Conservation (phyloP, 2,329 filamentous ascomycete genomes). For the Gyromitra esculenta region DNA sequence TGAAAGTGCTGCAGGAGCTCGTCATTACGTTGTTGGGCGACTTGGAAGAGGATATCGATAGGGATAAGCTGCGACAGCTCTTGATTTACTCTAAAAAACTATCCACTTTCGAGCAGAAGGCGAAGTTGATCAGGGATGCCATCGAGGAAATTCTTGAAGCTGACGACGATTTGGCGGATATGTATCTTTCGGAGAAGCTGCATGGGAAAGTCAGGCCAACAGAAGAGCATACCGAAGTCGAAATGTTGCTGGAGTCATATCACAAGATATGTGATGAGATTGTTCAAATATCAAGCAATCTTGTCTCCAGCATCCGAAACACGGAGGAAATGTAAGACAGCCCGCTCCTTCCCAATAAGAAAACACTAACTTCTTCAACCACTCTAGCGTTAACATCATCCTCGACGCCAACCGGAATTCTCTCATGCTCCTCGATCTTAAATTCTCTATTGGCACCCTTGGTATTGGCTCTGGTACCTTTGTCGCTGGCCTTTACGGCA, state of each 20-base stretch:
- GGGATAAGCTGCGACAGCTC: slow-evolving; percentile 88
- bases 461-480: slow-evolving; percentile 96
- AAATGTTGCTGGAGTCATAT: slow-evolving; percentile 96
- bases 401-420: slow-evolving; percentile 97
- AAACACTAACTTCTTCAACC: slow-evolving; percentile 30
- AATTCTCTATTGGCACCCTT: slow-evolving; percentile 93
- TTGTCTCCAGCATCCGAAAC: slow-evolving; percentile 94
- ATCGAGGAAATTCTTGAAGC: slow-evolving; percentile 95
- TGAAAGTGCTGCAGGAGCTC: slow-evolving; percentile 90
- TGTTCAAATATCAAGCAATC: slow-evolving; percentile 89
- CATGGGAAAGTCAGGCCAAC: slow-evolving; percentile 76
- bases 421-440: slow-evolving; percentile 95
- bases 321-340: slow-evolving; percentile 91
- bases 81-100: slow-evolving; percentile 95
- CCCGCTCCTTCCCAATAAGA: neutral
- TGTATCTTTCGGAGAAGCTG: slow-evolving; percentile 93
- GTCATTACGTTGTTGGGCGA: slow-evolving; percentile 88
- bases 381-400: slow-evolving; percentile 84
- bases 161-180: slow-evolving; percentile 90
- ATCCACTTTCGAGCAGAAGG: slow-evolving; percentile 97
- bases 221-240: slow-evolving; percentile 93
- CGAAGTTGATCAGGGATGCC: slow-evolving; percentile 89
- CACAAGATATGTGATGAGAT: slow-evolving; percentile 98
- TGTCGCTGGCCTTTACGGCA: slow-evolving; percentile 97
- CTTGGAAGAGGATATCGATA: slow-evolving; percentile 94